Evolutionary conservation across 2,329 filamentous ascomycete genomes (phyloP).

Genomic region (Uncinocarpus reesii): DNA sequence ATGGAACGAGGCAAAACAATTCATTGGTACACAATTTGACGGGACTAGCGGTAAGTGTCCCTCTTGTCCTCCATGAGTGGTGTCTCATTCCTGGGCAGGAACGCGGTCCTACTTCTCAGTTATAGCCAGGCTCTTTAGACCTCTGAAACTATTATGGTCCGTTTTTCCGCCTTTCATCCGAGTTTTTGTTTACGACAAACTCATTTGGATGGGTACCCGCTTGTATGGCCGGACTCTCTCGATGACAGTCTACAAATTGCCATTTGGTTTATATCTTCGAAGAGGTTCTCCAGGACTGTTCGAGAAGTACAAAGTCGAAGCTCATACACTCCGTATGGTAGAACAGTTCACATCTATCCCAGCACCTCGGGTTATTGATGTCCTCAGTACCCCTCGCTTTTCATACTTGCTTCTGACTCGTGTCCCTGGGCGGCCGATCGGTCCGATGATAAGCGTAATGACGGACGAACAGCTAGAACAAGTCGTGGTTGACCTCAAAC

Average conservation of each 20-base stretch:
- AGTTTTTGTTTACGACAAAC: conserved; percentile 9
- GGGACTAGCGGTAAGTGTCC: too few relatives aligned
- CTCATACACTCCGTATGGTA: conserved; percentile 13
- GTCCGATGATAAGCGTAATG: conserved; percentile 12
- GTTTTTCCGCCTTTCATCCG: too few relatives aligned
- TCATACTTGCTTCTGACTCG: conserved; percentile 17
- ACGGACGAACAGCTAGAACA: conserved; percentile 16
- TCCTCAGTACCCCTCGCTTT: conserved; percentile 5
- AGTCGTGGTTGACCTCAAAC: conserved; percentile 14
- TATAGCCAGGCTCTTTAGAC: too few relatives aligned
- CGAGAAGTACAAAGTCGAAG: conserved; percentile 11
- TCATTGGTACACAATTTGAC: too few relatives aligned
- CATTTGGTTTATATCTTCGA: conserved; percentile 17
- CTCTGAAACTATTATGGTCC: too few relatives aligned
- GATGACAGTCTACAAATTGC: conserved; percentile 14
- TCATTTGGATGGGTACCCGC: conserved; percentile 9
- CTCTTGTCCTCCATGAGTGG: too few relatives aligned
- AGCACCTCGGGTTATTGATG: conserved; percentile 14
- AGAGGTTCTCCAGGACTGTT: conserved; percentile 9
- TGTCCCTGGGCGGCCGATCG: conserved; percentile 16
- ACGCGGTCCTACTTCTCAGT: too few relatives aligned
- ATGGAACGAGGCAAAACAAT: too few relatives aligned
- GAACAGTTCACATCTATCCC: conserved; percentile 13
- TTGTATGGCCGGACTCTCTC: conserved; percentile 14
- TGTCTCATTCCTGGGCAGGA: too few relatives aligned